These are phyloP conservation scores for Ashbya aceris DNA, from an alignment of 1,139 yeast species.

Conservation along the genomic window DNA sequence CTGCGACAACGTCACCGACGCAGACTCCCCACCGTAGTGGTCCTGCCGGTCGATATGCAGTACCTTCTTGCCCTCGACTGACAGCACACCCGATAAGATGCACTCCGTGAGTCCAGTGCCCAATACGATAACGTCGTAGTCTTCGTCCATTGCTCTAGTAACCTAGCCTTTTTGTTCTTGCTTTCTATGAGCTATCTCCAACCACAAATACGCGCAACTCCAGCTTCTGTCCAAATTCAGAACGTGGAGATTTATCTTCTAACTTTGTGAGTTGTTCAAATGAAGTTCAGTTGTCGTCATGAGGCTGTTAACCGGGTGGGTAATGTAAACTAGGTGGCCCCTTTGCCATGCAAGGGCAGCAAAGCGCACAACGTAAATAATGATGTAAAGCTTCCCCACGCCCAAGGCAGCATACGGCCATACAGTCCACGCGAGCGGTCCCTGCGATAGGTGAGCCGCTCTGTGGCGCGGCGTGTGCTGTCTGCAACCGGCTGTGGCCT, in stretches of 20 bases:
- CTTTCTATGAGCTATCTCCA: too few species aligned
- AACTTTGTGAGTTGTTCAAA: too few species aligned
- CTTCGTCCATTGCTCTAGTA: conserved; percentile 64
- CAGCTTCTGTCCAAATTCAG: too few species aligned
- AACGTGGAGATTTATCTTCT: too few species aligned
- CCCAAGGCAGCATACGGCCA: too few species aligned
- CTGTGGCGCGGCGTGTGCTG: too few species aligned
- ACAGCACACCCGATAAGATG: conserved; percentile 82
- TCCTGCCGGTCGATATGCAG: conserved; percentile 94
- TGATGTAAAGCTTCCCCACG: neutral
- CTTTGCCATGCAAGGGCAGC: neutral
- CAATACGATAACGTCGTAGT: conserved; percentile 83
- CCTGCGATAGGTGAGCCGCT: too few species aligned
- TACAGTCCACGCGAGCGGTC: too few species aligned
- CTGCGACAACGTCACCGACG: conserved; percentile 44
- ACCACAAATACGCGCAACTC: too few species aligned
- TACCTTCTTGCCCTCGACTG: conserved; percentile 95
- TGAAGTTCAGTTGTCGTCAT: too few species aligned
- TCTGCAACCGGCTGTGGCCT: too few species aligned
- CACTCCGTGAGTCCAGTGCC: conserved; percentile 94
- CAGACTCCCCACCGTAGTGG: conserved; percentile 79
- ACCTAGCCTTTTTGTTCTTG: neutral
- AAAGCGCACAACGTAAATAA: conserved; percentile 1
- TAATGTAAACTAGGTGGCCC: neutral
- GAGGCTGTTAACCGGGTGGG: too few species aligned